phyloP scores from a whole-genome alignment of 164 flowering plant species.

The Hamamelis virginiana region DNA sequence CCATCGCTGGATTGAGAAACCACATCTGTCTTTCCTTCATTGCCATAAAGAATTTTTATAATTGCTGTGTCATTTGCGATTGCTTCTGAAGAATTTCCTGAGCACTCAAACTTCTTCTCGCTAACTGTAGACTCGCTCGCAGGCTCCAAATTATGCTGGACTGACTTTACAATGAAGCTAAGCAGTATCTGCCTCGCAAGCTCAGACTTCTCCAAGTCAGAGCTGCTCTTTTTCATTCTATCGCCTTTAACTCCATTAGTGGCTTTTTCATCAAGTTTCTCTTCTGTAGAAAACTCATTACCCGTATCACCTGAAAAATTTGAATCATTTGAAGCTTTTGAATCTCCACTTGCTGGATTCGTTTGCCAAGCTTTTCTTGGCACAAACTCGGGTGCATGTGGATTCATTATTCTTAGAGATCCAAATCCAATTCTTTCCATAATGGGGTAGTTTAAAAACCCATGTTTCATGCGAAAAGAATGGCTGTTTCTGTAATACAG shows the following conservation, averaged over 20 bases:
- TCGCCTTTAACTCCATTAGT: slow-evolving; percentile 20
- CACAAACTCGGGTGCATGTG: slow-evolving; percentile 79
- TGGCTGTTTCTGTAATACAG: slow-evolving; percentile 51
- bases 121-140: slow-evolving; percentile 19
- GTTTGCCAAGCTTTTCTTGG: slow-evolving; percentile 53
- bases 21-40: slow-evolving; percentile 29
- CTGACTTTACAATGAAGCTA: slow-evolving; percentile 73
- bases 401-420: slow-evolving; percentile 65
- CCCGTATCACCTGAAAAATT: slow-evolving; percentile 17
- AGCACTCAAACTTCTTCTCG: slow-evolving; percentile 27
- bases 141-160: slow-evolving; percentile 45
- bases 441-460: slow-evolving; percentile 35
- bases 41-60: slow-evolving; percentile 47
- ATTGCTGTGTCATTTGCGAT: slow-evolving; percentile 71
- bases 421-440: slow-evolving; percentile 31
- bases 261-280: slow-evolving; percentile 22
- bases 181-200: slow-evolving; percentile 85
- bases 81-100: slow-evolving; percentile 44
- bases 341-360: slow-evolving; percentile 20
- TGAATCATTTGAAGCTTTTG: slow-evolving; percentile 24
- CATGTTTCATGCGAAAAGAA: slow-evolving; percentile 48
- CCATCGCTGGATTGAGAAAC: slow-evolving; percentile 11
- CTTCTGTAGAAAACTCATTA: slow-evolving; percentile 20
- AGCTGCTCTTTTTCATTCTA: slow-evolving; percentile 28
- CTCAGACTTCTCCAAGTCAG: slow-evolving; percentile 59